Evolutionary conservation across 73 alveolate species (phyloP), one percentile per base, ranked within the genome.

Genomic region (Tetrahymena malaccensis): DNA sequence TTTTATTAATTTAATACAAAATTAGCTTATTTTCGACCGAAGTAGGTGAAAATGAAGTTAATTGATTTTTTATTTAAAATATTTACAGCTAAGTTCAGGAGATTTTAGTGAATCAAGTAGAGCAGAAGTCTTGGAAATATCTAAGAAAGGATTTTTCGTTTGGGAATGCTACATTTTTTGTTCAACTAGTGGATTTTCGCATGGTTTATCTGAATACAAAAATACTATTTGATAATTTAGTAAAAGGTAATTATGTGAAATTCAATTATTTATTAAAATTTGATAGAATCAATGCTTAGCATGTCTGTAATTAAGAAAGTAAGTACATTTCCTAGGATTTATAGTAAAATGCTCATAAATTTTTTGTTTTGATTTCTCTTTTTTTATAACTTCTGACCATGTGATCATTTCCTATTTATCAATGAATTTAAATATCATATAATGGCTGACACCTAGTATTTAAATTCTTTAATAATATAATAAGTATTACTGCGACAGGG

Each of bases 281-380:
- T 22, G 10, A 56, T 21, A 56, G 25, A 25, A 6, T 9, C 5
- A 9, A 25, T 4, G 85, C 0, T 3, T 56, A 56, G 33, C 9
- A 56, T 10, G 0, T 6, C 3, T 10, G 33, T 5, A 56, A 56
- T 1, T 15, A 70, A 70, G 22, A 4, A 27, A 70, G 4, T 31
- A n/a, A 19, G 6, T 94, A 94, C 96, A 38, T 35, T 95, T 95
- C 4, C 94, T 70, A 4, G 97, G 97, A 55, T 95, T 95, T 84
- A 95, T 95, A 15, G 97, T 95, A 85, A 95, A 95, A 89, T 95
- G 93, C 57, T 95, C 97, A 55, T 95, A 95, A 0, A 95, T 94
- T 85, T 95, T 95, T 22, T 85, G 70, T 55, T 95, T 94, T 35
- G 93, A 89, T 35, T 95, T 95, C 94, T 95, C 97, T 58, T 95